Evolutionary conservation across 176 grass and related monocot genomes (phyloP), one percentile per base, ranked within the genome.

Genomic region (Oryza nivara): DNA sequence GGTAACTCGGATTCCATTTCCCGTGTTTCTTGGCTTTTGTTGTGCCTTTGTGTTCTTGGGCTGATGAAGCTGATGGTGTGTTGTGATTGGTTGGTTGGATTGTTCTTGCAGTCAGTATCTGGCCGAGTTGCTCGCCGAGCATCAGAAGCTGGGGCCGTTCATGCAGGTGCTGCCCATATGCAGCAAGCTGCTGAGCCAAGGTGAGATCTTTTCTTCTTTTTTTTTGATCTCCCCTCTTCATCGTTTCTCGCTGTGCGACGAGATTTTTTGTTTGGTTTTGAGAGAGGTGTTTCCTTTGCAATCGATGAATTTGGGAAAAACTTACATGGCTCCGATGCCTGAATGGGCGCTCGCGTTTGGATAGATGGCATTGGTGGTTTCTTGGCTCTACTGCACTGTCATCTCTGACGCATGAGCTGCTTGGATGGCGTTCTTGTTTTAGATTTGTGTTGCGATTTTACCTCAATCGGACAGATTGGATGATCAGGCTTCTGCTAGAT

Each of bases 161-260:
- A 92, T 94, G 93, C 96, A 96, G 92, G 88, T 99, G 72, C 78
- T 99, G 88, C 96, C 96, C 32, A 89, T 96, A 90, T 99, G 96
- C 91, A 91, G 88, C 79, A 94, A 92, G 72, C 72, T 99, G 61
- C 40, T 99, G 84, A 92, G 89, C 68, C 96, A 96, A 96, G 96
- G 96, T 94, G 81, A 82, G 80, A 82, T 79, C 80, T 84, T 91
- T 80, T 41, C 8, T 40, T 79, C 80, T 84, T 91, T 80, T 41
- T 40, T 77, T 91, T 80, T 77, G 32, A 81, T 75, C 17, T 73
- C 70, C 14, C 52, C 68, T 48, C 5, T 17, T 85, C 78, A 25
- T 48, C 74, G 32, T 82, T 56, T 83, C 14, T 41, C 77, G 77
- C 63, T 64, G 80, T 14, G 8, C 73, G 74, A 78, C 81, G 68